A percentile compares a stretch with the other conserved stretches of the same genome.
phyloP scores from a whole-genome alignment of 192 early-diverging fungal species.

The Coemansia sp. region DNA sequence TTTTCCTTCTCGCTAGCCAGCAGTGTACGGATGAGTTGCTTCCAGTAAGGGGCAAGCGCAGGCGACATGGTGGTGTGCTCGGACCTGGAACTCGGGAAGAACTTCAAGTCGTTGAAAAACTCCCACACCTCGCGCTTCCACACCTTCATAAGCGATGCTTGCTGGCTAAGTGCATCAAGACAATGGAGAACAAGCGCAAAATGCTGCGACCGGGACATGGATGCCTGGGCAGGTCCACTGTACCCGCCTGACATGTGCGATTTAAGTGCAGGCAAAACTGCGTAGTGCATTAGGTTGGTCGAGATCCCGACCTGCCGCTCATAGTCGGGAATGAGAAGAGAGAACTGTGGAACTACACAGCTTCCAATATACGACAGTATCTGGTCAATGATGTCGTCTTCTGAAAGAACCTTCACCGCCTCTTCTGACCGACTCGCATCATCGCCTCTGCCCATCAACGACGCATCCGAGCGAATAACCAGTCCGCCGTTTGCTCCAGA shows the following conservation, averaged over 20 bases:
- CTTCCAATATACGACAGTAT: constrained; percentile 37
- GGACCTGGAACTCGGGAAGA: constrained; percentile 30
- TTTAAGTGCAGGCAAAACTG: constrained; percentile 69
- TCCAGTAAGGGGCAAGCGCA: constrained; percentile 62
- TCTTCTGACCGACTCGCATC: neutral
- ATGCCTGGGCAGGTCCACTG: constrained; percentile 35
- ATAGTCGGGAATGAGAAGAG: constrained; percentile 71
- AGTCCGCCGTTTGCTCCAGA: constrained; percentile 8
- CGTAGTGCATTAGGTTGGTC: constrained; percentile 81
- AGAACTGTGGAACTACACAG: constrained; percentile 67
- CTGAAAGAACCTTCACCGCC: constrained; percentile 45
- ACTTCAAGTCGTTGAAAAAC: constrained; percentile 49
- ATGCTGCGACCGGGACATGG: constrained; percentile 34
- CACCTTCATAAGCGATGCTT: constrained; percentile 41
- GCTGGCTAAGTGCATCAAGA: constrained; percentile 38
- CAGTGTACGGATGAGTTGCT: constrained; percentile 65
- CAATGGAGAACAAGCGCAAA: constrained; percentile 39
- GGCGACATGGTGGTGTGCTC: constrained; percentile 40
- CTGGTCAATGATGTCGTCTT: constrained; percentile 72
- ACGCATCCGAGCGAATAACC: constrained; percentile 11
- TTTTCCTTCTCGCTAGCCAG: constrained; percentile 77
- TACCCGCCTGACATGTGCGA: constrained; percentile 56
- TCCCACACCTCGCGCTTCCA: constrained; percentile 56
- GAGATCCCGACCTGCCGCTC: constrained; percentile 66
- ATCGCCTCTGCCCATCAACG: neutral